Base-by-base conservation (phyloP, 2,329 filamentous ascomycete genomes). In the Colletotrichum paranaense region DNA sequence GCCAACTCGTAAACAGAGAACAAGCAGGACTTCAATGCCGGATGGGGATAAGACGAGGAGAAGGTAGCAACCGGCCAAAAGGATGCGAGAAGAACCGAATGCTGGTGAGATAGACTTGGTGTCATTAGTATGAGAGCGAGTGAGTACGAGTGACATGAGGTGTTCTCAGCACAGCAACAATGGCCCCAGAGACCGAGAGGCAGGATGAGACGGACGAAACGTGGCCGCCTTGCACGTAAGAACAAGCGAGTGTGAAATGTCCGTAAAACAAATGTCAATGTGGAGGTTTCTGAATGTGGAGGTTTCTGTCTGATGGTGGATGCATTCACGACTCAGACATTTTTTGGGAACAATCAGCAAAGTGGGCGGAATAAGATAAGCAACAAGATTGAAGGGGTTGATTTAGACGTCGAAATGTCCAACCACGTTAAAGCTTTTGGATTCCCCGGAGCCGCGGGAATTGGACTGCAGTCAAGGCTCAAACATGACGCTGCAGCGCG, bases 281-380 rank as follows among this genome's bases (percentile, higher is more conserved):
- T 49, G 24, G 38, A 28, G 14, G 35, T 42, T 42, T 16, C 38
- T 42, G 49, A 32, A 62, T 11, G 38, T 49, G 24, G 38, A 28
- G 14, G 35, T 42, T 42, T 16, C 38, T 42, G 49, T 46, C 42
- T n/a, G 57, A 8, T 26, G 38, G 69, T 72, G 64, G 65, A 59
- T 63, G 65, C 65, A 72, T 63, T 49, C 70, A 73, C 70, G 59
- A 69, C 66, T 73, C 70, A 68, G 65, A 56, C 65, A 59, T 16
- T 52, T 26, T 57, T 55, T 62, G 53, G 12, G 16, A 19, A 59
- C 64, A 68, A 72, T 64, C 49, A 68, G 26, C 49, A 49, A 30
- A 55, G 66, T 73, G 58, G 69, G 30, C 53, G 49, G 42, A 53
- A 28, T 59, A 30, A 65, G 68, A 65, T 57, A 56, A 69, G 60